Base-by-base conservation (phyloP, 2,329 filamentous ascomycete genomes). In the Epicoccum sorghinum region DNA sequence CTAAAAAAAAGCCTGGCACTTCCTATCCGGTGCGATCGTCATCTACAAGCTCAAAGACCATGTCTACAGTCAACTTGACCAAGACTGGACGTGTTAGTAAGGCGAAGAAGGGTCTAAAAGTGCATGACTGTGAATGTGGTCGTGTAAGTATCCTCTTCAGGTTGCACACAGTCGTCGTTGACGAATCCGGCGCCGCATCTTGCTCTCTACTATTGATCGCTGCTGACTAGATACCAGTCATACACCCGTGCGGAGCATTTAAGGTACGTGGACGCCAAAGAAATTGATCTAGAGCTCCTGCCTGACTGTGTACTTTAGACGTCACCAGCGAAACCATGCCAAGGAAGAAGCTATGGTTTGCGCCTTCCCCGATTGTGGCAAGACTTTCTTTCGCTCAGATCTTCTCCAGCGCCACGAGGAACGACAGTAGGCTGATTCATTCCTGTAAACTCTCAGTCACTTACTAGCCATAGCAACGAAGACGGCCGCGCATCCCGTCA, bases 191-290 rank as follows among this genome's bases (percentile, higher is more conserved):
- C 18, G 18, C 18, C 18, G 18, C 18, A 18, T 18, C 18, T 18
- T 18, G 18, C 18, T 18, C 18, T 18, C 18, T 18, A 18, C 23
- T 24, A 14, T 42, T 4, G 9, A 14, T 4, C 12, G 13, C 27
- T 25, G 45, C 70, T 74, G 46, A 72, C 61, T 14, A n/a, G 30
- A 9, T n/a, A 13, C 8, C 24, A 80, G 78, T 76, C 74, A 10
- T 80, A 80, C 61, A 80, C 78, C 10, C 72, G 78, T 33, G 77
- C 77, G 22, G 78, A 80, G 59, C 78, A 80, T 53, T 59, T 80
- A 32, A 75, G 77, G 77, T 78, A 61, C 40, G 62, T 14, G 7
- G n/a, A 13, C 12, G 1, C 7, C 18, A 18, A 18, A 18, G 18
- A 2, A 6, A 23, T 32, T 13, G 3, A 8, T 6, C 5, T 3